Base-by-base conservation (phyloP, 2,329 filamentous ascomycete genomes). In the Nectriaceae sp. region DNA sequence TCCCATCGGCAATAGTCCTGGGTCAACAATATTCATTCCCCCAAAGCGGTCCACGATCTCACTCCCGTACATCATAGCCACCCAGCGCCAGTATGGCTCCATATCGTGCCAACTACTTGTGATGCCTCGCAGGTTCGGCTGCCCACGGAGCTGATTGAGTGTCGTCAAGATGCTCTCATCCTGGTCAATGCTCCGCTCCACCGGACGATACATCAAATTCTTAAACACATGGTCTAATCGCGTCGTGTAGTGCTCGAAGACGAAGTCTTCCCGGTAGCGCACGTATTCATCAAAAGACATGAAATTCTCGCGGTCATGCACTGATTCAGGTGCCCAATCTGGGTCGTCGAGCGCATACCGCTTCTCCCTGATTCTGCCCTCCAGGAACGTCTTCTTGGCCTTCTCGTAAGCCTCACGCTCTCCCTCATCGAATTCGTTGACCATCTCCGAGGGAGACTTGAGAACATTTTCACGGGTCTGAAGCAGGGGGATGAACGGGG, bases 81-180 rank as follows among this genome's bases (percentile, higher is more conserved):
- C 66, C 76, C 76, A 79, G 46, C 65, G 67, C 72, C 75, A 77
- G 46, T 79, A 79, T 4, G 67, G 59, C 13, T 68, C 63, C 67
- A 75, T 70, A 0, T 3, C 3, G 0, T 37, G 0, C 70, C 71
- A 75, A 20, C 49, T 22, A 0, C 42, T 36, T 3, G 43, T 64
- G 11, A 64, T 62, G 5, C 61, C 57, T 16, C 53, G 53, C 35
- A 59, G 40, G 11, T 45, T 62, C 5, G 50, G 31, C 22, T 52
- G 50, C 2, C 36, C 21, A 1, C 48, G 46, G 0, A 68, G 55
- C 4, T 53, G 54, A 3, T 49, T 46, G 13, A 64, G 43, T 35
- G 62, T 63, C 15, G 51, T 47, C 15, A 47, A 44, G 19, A 70
- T 53, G 1, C 62, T 48, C 1, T 48, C 49, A 10, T 70, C 58